Conservation (phyloP, 2,329 filamentous ascomycete species). For the Monilinia vaccinii-corymbosi region DNA sequence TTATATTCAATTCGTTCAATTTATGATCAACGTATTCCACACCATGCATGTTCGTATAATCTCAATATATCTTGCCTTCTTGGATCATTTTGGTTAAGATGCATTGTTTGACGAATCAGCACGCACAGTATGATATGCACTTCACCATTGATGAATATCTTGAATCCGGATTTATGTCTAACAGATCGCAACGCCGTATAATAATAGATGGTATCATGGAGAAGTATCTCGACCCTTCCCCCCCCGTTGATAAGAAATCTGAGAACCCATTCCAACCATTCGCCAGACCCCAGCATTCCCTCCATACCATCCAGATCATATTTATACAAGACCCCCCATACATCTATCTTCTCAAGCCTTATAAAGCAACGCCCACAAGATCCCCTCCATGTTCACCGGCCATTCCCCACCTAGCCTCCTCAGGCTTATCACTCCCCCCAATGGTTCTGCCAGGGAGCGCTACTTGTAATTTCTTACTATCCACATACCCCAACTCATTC, state of each 20-base stretch:
- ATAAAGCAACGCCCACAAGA: slow-evolving; percentile 42
- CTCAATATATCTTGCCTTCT: too few relatives aligned
- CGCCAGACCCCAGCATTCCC: not conserved
- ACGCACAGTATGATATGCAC: not conserved
- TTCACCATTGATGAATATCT: not conserved
- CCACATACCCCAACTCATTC: not conserved
- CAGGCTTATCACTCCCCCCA: slow-evolving; percentile 32
- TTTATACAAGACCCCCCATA: not conserved
- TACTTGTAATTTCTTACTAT: slow-evolving; percentile 1
- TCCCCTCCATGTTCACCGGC: slow-evolving; percentile 21
- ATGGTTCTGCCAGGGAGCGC: not conserved
- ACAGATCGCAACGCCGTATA: not conserved
- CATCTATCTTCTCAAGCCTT: not conserved
- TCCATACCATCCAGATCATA: not conserved
- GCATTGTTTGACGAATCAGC: not conserved
- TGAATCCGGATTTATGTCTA: not conserved
- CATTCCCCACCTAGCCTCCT: slow-evolving; percentile 27
- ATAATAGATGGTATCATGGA: slow-evolving; percentile 2
- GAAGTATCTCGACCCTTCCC: not conserved
- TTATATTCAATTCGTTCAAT: too few relatives aligned
- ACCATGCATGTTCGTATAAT: too few relatives aligned
- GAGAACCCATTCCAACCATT: not conserved
- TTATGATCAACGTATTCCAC: too few relatives aligned
- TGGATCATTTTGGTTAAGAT: not conserved
- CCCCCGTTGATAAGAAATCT: not conserved